Conservation (phyloP, 1,284 basidiomycete genomes). For the Stereum hirsutum region DNA sequence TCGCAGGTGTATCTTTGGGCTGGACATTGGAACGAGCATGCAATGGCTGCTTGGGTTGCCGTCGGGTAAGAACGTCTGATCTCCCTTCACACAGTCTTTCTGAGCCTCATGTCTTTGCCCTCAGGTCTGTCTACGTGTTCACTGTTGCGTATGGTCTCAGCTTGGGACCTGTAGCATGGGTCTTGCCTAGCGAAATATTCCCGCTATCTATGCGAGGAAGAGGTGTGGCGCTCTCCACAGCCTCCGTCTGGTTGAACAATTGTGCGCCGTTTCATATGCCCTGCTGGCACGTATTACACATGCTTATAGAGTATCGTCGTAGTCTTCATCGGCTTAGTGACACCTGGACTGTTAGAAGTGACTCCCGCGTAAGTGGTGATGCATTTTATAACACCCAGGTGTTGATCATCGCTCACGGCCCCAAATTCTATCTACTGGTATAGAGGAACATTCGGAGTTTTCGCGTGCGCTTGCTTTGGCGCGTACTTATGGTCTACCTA, state of each 20-base stretch:
- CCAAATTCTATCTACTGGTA: too few species aligned
- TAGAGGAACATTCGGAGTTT: constrained; percentile 51
- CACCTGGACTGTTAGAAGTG: constrained; percentile 59
- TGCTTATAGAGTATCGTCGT: constrained; percentile 2
- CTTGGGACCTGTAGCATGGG: constrained; percentile 83
- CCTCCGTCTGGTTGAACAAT: constrained; percentile 79
- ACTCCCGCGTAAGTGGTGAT: constrained; percentile 53
- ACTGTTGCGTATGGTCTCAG: constrained; percentile 78
- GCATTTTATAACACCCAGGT: not conserved
- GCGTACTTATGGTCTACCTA: constrained; percentile 64
- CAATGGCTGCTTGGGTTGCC: constrained; percentile 52
- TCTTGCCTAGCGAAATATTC: constrained; percentile 77
- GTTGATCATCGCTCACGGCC: constrained; percentile 2
- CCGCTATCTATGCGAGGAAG: constrained; percentile 79
- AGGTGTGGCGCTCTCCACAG: constrained; percentile 78
- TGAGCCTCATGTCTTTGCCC: constrained; percentile 17
- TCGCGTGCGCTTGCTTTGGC: constrained; percentile 52
- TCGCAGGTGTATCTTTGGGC: constrained; percentile 40
- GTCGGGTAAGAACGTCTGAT: constrained; percentile 44
- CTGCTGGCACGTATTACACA: not conserved
- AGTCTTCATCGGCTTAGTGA: constrained; percentile 78
- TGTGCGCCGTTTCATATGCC: constrained; percentile 32
- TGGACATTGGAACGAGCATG: constrained; percentile 45
- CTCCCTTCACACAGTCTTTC: constrained; percentile 7
- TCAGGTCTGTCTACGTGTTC: constrained; percentile 66